Evolutionary conservation across 2,329 filamentous ascomycete genomes (phyloP).

Genomic region (Fusarium chaquense): DNA sequence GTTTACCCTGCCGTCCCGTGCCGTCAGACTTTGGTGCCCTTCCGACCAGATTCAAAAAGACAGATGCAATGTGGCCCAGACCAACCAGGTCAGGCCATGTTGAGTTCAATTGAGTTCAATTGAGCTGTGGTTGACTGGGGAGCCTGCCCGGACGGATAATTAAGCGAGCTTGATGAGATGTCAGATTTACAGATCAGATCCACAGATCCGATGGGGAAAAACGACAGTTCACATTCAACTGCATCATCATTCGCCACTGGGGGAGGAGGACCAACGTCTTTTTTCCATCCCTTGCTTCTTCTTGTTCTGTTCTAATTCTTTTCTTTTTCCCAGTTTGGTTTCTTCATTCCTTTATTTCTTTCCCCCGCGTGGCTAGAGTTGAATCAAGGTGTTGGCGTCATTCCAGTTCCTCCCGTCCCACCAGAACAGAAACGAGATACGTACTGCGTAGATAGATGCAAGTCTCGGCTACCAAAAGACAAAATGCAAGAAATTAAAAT

Average conservation of each 20-base stretch:
- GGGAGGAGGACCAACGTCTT: not conserved
- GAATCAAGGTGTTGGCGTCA: conserved; percentile 7
- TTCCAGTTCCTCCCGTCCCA: conserved; percentile 20
- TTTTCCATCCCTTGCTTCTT: not conserved
- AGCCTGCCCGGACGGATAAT: too few relatives aligned
- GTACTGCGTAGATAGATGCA: conserved; percentile 8
- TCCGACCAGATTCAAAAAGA: not conserved
- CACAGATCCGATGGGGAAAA: not conserved
- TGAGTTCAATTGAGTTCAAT: not conserved
- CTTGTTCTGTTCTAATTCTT: not conserved
- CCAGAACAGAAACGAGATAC: not conserved
- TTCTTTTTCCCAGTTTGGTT: not conserved
- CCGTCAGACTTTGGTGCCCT: not conserved
- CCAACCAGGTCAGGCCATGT: not conserved
- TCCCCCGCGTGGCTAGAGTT: not conserved
- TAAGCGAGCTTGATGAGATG: not conserved
- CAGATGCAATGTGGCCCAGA: not conserved
- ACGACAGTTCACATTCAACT: conserved; percentile 11
- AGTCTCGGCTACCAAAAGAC: conserved; percentile 32
- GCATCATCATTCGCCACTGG: not conserved
- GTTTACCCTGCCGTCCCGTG: conserved; percentile 1
- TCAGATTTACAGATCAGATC: conserved; percentile 8
- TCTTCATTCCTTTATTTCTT: not conserved
- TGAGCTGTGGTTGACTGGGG: not conserved
- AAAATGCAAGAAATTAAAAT: not conserved